Conservation (phyloP, 2,329 filamentous ascomycete genomes). For the Penicillium vulpinum region DNA sequence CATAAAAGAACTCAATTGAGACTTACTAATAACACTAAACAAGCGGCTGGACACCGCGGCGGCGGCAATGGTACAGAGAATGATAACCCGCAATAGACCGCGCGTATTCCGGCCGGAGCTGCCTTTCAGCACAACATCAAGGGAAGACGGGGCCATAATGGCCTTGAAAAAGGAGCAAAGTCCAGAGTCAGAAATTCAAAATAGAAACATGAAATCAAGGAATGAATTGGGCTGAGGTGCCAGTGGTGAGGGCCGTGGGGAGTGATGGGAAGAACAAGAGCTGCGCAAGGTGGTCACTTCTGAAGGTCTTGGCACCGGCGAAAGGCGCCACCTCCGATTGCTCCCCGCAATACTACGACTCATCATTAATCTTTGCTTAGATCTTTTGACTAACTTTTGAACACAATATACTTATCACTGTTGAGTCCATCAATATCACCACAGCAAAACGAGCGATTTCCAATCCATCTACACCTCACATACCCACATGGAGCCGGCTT, state of each 20-base stretch:
- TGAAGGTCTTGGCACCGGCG: slow-evolving; percentile 39
- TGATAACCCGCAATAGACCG: slow-evolving; percentile 82
- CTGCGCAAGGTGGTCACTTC: slow-evolving; percentile 47
- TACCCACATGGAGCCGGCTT: slow-evolving; percentile 31
- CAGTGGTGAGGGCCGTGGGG: slow-evolving; percentile 24
- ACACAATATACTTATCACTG: neutral
- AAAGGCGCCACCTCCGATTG: slow-evolving; percentile 31
- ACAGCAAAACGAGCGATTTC: neutral
- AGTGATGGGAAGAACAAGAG: slow-evolving; percentile 27
- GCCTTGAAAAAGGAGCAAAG: slow-evolving; percentile 37
- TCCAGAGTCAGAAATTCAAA: slow-evolving; percentile 26
- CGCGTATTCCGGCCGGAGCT: slow-evolving; percentile 78
- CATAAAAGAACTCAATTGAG: slow-evolving; percentile 3
- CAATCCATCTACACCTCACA: neutral
- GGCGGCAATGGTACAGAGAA: slow-evolving; percentile 85
- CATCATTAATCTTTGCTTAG: neutral
- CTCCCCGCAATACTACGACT: slow-evolving; percentile 32
- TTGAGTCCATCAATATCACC: neutral
- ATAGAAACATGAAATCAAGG: slow-evolving; percentile 29
- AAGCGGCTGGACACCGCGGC: slow-evolving; percentile 90
- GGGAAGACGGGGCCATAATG: slow-evolving; percentile 48
- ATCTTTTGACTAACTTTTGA: neutral
- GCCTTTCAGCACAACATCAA: slow-evolving; percentile 69
- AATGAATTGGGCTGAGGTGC: slow-evolving; percentile 23
- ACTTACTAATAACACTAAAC: slow-evolving; percentile 96